phyloP scores from a whole-genome alignment of 495 filamentous ascomycete species.

The Xylaria telfairii region DNA sequence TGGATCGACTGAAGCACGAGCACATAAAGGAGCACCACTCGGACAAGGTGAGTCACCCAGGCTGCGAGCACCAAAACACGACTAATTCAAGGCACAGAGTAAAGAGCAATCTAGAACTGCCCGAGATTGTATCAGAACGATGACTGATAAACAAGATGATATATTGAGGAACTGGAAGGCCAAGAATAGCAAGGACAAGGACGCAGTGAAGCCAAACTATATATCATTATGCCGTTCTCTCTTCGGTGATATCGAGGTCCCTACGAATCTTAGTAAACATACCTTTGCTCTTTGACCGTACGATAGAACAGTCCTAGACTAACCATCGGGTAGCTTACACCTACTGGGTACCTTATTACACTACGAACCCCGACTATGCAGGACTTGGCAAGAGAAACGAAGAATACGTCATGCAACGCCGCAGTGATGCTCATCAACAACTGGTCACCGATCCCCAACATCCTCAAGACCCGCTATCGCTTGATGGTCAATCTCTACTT shows the following conservation, averaged over 20 bases:
- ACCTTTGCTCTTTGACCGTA: no score
- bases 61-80: neutral
- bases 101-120: neutral
- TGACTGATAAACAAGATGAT: conserved; percentile 8
- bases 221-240: neutral
- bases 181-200: neutral
- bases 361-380: neutral
- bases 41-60: neutral
- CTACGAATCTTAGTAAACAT: neutral
- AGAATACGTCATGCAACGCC: neutral
- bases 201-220: neutral
- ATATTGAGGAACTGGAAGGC: neutral
- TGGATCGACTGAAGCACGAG: neutral
- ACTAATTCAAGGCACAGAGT: neutral
- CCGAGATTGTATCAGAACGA: conserved; percentile 6
- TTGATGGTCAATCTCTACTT: neutral
- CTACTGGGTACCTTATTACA: conserved; percentile 7
- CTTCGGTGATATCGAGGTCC: neutral
- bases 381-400: neutral
- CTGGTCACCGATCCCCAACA: neutral
- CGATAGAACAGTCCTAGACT: neutral
- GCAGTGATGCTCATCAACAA: neutral
- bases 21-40: neutral
- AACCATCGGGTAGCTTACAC: neutral
- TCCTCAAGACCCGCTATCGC: neutral